phyloP scores from a whole-genome alignment of 225 moss, liverwort and hornwort genomes.

The Anthoceros angustus region DNA sequence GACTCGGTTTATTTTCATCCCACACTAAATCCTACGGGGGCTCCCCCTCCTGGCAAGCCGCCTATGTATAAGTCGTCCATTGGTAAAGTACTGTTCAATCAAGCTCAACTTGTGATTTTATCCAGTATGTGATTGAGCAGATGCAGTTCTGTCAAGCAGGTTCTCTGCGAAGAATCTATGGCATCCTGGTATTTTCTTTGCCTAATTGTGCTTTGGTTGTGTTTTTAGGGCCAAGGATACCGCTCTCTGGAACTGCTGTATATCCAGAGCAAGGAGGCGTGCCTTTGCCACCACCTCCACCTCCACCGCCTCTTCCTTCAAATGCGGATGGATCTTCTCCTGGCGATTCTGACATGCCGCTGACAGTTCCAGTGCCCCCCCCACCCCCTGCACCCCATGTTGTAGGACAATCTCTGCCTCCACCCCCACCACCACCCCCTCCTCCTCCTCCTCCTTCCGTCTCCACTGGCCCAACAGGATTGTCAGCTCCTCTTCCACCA shows the following conservation, averaged over 20 bases:
- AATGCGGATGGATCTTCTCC: slow-evolving; percentile 35
- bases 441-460: slow-evolving; percentile 20
- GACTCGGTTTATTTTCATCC: slow-evolving; percentile 99
- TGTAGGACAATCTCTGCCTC: slow-evolving; percentile 39
- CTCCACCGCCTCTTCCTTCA: slow-evolving; percentile 56
- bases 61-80: slow-evolving; percentile 99
- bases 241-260: slow-evolving; percentile 24
- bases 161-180: background rate
- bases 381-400: slow-evolving; percentile 61
- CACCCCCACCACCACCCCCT: slow-evolving; percentile 35
- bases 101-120: background rate
- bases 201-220: background rate
- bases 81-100: slow-evolving; percentile 21
- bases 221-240: slow-evolving; percentile 33
- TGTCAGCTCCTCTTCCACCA: slow-evolving; percentile 10
- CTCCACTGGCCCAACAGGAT: too few relatives aligned
- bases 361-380: slow-evolving; percentile 69
- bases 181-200: background rate
- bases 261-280: slow-evolving; percentile 22
- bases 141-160: too few relatives aligned
- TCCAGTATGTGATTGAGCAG: background rate
- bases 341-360: slow-evolving; percentile 48
- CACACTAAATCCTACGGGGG: slow-evolving; percentile 88
- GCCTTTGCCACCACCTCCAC: slow-evolving; percentile 61
- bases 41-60: slow-evolving; percentile 97